Base-by-base conservation (phyloP, 345 rosid species). In the Pistacia atlantica region DNA sequence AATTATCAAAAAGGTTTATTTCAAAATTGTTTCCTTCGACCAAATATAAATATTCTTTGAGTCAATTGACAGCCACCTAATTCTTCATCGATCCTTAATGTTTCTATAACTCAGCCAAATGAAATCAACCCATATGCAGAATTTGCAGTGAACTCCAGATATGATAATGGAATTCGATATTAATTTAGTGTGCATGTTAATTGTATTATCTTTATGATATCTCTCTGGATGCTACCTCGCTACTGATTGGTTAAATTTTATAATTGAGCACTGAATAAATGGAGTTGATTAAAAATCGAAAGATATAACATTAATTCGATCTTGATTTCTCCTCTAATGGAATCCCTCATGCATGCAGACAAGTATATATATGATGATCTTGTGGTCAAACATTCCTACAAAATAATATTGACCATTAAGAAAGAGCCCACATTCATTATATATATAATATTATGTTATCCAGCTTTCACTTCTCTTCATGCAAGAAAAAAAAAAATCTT, bases 371-470 rank as follows among this genome's bases (percentile, higher is more conserved):
- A 25, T 33, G 3, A 55, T 55, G 65, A 71, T 71, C 5, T 71
- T 57, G 54, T 73, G 48, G 69, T 73, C 76, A 63, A 73, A 62
- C 69, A 48, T 62, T 73, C 69, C 61, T 62, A 46, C 28, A 60
- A 28, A 72, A 59, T 57, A 22, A 22, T 31, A 25, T 62, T 28
- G 37, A 49, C 3, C 20, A 4, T 35, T 8, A 72, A 16, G 5
- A 35, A 73, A 45, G 46, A 56, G 46, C 67, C 61, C 22, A 46
- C 46, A 28, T 72, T 73, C 14, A 22, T 58, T 58, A 1, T 67
- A 46, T 22, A 22, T 8, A 20, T 9, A 67, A 11, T 9, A 31
- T 16, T 68, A 8, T 52, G 25, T 31, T 37, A 69, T 69, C 60
- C 20, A 31, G 5, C 46, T 42, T 42, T 42, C 61, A 20, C 46